Evolutionary conservation across 2,329 filamentous ascomycete genomes (phyloP).

Genomic region (Akanthomyces dipterigenus): DNA sequence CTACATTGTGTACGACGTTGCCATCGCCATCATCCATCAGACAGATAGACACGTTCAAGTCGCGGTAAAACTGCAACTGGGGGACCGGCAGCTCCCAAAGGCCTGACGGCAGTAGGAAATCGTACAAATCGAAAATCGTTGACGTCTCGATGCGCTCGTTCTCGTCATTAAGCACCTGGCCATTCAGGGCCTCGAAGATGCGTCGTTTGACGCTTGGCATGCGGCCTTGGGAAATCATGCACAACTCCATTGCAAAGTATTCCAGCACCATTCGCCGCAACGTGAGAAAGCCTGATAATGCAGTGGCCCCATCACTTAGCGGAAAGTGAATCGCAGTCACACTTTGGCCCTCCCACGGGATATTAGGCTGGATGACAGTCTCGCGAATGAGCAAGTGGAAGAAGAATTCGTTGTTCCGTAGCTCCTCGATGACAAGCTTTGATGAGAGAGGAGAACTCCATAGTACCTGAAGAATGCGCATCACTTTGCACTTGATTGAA

Average conservation of each 20-base stretch:
- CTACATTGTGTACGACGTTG: conserved; percentile 58
- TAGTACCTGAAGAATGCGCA: conserved; percentile 70
- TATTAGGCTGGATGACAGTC: conserved; percentile 59
- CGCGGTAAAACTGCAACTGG: conserved; percentile 52
- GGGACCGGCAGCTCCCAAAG: conserved; percentile 47
- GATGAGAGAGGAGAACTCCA: conserved; percentile 80
- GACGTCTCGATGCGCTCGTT: conserved; percentile 61
- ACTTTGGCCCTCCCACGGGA: conserved; percentile 66
- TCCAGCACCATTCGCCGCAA: conserved; percentile 73
- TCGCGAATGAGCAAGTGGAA: conserved; percentile 69
- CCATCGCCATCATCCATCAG: conserved; percentile 52
- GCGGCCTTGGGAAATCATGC: conserved; percentile 63
- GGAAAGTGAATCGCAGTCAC: conserved; percentile 61
- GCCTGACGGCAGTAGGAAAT: conserved; percentile 62
- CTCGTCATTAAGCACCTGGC: conserved; percentile 60
- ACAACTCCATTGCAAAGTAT: conserved; percentile 80
- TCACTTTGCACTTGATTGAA: conserved; percentile 58
- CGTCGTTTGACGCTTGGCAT: conserved; percentile 64
- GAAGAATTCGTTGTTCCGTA: conserved; percentile 74
- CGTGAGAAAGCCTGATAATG: conserved; percentile 70
- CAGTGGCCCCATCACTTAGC: conserved; percentile 56
- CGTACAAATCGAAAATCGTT: conserved; percentile 86
- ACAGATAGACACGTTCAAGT: conserved; percentile 62
- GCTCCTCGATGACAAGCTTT: conserved; percentile 65
- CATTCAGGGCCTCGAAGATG: conserved; percentile 68